Conservation (phyloP, 257 asterid genomes). For the Linderniella brevidens region DNA sequence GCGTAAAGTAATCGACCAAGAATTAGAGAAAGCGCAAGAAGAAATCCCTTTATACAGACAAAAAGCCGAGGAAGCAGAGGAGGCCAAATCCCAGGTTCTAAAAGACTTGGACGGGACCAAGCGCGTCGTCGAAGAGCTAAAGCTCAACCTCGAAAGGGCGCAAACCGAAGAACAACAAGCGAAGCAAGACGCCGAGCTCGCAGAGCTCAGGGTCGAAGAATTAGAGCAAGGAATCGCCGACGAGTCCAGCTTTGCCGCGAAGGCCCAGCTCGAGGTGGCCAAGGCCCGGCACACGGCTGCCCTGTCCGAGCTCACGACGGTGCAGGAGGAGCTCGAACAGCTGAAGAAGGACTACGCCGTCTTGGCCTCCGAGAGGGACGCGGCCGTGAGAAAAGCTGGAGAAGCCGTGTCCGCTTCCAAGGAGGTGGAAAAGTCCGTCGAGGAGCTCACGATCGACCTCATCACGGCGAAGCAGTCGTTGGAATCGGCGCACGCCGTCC, state of each 20-base stretch:
- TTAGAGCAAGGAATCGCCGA: constrained; percentile 84
- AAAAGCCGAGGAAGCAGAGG: constrained; percentile 62
- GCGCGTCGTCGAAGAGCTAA: constrained; percentile 66
- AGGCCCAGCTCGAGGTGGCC: constrained; percentile 94
- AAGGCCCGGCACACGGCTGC: constrained; percentile 72
- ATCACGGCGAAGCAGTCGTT: constrained; percentile 53
- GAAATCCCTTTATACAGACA: constrained; percentile 61
- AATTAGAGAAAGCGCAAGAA: constrained; percentile 56
- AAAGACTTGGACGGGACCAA: constrained; percentile 72
- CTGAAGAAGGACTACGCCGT: constrained; percentile 37
- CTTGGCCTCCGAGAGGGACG: constrained; percentile 43
- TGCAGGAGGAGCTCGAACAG: constrained; percentile 41
- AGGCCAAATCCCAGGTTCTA: constrained; percentile 39
- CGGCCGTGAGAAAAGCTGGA: constrained; percentile 38
- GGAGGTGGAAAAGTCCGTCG: constrained; percentile 61
- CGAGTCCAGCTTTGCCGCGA: constrained; percentile 80
- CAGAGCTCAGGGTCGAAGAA: constrained; percentile 68
- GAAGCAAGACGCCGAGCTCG: constrained; percentile 84
- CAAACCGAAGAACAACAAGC: constrained; percentile 86
- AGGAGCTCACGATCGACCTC: constrained; percentile 63
- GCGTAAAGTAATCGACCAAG: constrained; percentile 63
- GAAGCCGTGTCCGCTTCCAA: constrained; percentile 37
- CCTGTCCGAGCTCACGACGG: constrained; percentile 49
- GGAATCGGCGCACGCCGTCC: constrained; percentile 69
- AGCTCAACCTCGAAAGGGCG: constrained; percentile 80